phyloP scores from a whole-genome alignment of 306 rosid species.

The Malus sylvestris region DNA sequence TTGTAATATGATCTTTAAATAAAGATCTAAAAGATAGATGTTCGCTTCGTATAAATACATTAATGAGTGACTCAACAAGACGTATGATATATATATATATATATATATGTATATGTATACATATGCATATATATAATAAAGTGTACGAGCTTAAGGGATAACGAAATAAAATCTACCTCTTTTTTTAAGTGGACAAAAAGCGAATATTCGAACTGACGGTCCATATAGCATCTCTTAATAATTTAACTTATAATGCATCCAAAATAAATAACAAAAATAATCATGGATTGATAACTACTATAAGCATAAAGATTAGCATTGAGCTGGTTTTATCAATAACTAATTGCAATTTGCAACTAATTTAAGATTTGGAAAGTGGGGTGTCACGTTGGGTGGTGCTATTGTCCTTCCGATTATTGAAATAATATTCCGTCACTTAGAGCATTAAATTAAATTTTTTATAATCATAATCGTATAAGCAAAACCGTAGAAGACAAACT shows the following conservation, averaged over 20 bases:
- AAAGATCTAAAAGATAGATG: too few species aligned
- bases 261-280: background rate
- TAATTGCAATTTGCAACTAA: background rate
- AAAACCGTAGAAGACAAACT: too few species aligned
- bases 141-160: conserved; percentile 3
- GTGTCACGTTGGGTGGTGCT: background rate
- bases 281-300: background rate
- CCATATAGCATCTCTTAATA: conserved; percentile 9
- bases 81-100: too few species aligned
- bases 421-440: too few species aligned
- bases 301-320: background rate
- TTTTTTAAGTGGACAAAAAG: conserved; percentile 19
- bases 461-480: too few species aligned
- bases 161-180: conserved; percentile 9
- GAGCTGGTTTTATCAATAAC: background rate
- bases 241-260: background rate
- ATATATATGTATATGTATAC: too few species aligned
- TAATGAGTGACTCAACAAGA: too few species aligned
- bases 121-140: too few species aligned
- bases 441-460: too few species aligned
- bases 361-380: background rate
- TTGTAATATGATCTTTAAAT: too few species aligned
- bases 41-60: too few species aligned
- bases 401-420: too few species aligned
- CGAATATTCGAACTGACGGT: conserved; percentile 39